Evolutionary conservation across 352 stramenopile genomes (phyloP).

Genomic region (Globisporangium rhizosaccharum): DNA sequence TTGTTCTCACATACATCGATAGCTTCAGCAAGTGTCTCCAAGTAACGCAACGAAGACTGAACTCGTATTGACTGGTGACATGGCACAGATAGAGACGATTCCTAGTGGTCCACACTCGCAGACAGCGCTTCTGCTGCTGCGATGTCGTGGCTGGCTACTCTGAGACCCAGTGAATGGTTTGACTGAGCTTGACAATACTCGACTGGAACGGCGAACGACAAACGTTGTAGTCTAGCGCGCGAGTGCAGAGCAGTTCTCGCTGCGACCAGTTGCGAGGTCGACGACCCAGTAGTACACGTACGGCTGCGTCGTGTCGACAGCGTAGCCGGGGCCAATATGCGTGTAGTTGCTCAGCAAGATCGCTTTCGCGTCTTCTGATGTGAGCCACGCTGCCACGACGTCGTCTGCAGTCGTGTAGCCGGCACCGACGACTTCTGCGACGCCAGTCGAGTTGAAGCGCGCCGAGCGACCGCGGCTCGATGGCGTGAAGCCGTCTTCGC

Average conservation of each 20-base stretch:
- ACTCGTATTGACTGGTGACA: too few species aligned
- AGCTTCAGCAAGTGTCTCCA: too few species aligned
- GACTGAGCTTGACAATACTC: too few species aligned
- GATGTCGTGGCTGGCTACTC: too few species aligned
- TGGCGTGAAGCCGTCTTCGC: constrained; percentile 16
- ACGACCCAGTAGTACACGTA: constrained; percentile 26
- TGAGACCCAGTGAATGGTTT: too few species aligned
- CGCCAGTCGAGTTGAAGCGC: constrained; percentile 24
- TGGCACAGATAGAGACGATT: too few species aligned
- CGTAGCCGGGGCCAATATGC: constrained; percentile 26
- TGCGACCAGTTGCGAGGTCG: constrained; percentile 14
- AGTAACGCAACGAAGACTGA: too few species aligned
- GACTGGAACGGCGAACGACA: too few species aligned
- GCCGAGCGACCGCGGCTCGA: constrained; percentile 17
- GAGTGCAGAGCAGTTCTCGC: constrained; percentile 1
- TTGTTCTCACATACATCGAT: too few species aligned
- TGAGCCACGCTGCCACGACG: constrained; percentile 23
- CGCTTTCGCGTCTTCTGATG: constrained; percentile 4
- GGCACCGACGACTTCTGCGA: constrained; percentile 21
- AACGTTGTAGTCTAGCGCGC: neutral
- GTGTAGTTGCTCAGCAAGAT: constrained; percentile 25
- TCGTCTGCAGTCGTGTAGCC: constrained; percentile 17
- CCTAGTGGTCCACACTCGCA: too few species aligned
- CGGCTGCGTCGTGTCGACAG: constrained; percentile 14
- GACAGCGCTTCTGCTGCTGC: too few species aligned